A percentile compares a stretch with the other conserved stretches of the same genome.
Conservation (phyloP, 164 flowering plant species). For the Tetrastigma voinierianum region DNA sequence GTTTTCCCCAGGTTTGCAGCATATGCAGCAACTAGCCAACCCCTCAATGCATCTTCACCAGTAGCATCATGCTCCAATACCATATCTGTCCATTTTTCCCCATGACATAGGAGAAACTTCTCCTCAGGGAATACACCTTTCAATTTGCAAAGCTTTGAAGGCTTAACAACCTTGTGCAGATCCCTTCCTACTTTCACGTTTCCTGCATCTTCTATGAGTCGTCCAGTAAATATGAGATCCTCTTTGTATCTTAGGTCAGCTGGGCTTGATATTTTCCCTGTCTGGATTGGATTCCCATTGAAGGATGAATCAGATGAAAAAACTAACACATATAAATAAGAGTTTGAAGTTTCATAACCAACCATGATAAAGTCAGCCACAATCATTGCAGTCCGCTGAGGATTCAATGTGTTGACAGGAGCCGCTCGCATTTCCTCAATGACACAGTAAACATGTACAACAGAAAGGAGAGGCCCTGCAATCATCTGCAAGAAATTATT, state of each 20-base stretch:
- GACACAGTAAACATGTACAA: conserved; percentile 71
- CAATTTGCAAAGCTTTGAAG: conserved; percentile 53
- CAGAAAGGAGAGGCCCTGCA: conserved; percentile 74
- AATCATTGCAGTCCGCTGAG: conserved; percentile 87
- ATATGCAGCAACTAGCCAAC: conserved; percentile 96
- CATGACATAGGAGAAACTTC: conserved; percentile 59
- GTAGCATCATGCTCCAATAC: conserved; percentile 71
- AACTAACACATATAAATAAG: neutral
- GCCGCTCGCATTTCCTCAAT: conserved; percentile 88
- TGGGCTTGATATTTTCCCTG: conserved; percentile 73
- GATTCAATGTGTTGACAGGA: conserved; percentile 91
- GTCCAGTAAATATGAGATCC: conserved; percentile 78
- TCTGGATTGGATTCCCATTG: conserved; percentile 33
- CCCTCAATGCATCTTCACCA: conserved; percentile 91
- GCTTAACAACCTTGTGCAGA: conserved; percentile 55
- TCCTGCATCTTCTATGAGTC: conserved; percentile 80
- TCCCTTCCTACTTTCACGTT: conserved; percentile 75
- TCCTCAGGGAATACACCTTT: conserved; percentile 66
- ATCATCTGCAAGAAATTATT: conserved; percentile 56
- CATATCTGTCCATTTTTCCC: conserved; percentile 63
- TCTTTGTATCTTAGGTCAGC: conserved; percentile 85
- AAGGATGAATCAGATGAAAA: conserved; percentile 1
- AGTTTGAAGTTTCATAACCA: conserved; percentile 1
- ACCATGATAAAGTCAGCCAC: conserved; percentile 87
- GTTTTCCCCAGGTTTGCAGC: conserved; percentile 48